Evolutionary conservation across 208 protist genomes (phyloP).

Genomic region (Leishmania tarentolae): DNA sequence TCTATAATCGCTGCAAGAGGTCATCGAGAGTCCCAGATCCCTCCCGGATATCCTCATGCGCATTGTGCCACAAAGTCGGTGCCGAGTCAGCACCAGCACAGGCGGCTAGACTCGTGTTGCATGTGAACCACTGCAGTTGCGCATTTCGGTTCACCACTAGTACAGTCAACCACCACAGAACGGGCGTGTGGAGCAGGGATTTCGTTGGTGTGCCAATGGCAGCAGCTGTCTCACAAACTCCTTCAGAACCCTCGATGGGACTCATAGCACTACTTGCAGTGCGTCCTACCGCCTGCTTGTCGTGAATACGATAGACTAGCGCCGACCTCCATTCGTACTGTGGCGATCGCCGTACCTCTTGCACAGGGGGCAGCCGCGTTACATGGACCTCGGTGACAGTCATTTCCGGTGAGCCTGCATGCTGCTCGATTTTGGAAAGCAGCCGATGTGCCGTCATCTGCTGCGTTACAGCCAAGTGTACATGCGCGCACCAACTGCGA

Average conservation of each 20-base stretch:
- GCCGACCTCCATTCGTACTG: conserved; percentile 29
- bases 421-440: neutral
- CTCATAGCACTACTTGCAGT: neutral
- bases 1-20: conserved; percentile 3
- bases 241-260: neutral
- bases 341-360: conserved; percentile 14
- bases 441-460: neutral
- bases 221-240: neutral
- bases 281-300: neutral
- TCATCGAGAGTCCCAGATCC: conserved; percentile 5
- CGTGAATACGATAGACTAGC: conserved; percentile 12
- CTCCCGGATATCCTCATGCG: neutral
- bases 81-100: neutral
- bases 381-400: neutral
- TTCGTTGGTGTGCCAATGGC: neutral
- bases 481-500: conserved; percentile 22
- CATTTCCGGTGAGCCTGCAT: neutral
- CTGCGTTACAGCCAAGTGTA: conserved; percentile 9
- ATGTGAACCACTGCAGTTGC: conserved; percentile 17
- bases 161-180: conserved; percentile 19
- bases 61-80: neutral
- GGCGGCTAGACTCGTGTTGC: neutral
- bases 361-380: conserved; percentile 13
- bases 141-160: conserved; percentile 17
- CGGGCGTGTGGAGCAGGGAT: neutral